Evolutionary conservation across 805 yeast species (phyloP).

Genomic region (Zygoascus ofunaensis): DNA sequence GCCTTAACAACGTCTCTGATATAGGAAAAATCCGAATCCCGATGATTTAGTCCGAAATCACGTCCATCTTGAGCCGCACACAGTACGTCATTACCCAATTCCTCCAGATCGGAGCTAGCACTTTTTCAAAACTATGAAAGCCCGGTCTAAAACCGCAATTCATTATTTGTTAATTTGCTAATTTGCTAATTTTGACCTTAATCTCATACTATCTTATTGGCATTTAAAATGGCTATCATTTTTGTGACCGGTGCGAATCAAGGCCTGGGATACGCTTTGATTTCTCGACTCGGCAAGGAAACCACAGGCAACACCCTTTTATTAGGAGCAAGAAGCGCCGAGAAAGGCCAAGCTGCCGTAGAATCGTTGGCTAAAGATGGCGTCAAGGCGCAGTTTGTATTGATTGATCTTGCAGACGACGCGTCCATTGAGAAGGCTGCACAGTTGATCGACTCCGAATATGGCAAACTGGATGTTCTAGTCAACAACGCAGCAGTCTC

Average conservation of each 20-base stretch:
- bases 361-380: not conserved
- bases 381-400: not conserved
- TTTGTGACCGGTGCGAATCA: slow-evolving; percentile 4
- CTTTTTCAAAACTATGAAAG: no score
- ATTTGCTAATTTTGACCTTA: no score
- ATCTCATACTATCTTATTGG: no score
- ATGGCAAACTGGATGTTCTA: slow-evolving; percentile 2
- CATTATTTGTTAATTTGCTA: no score
- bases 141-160: no score
- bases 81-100: no score
- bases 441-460: not conserved
- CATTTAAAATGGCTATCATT: slow-evolving; percentile 1
- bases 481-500: slow-evolving; percentile 1
- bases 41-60: no score
- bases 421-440: not conserved
- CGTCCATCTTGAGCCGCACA: no score
- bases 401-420: not conserved
- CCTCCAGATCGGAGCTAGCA: no score
- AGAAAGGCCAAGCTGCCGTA: not conserved
- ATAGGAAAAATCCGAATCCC: no score
- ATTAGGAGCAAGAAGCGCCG: not conserved
- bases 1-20: no score
- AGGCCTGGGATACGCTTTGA: not conserved
- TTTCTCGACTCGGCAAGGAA: not conserved
- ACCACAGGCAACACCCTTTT: not conserved